Base-by-base conservation (phyloP, 1,284 basidiomycete genomes). In the Ustilago cynodontis region DNA sequence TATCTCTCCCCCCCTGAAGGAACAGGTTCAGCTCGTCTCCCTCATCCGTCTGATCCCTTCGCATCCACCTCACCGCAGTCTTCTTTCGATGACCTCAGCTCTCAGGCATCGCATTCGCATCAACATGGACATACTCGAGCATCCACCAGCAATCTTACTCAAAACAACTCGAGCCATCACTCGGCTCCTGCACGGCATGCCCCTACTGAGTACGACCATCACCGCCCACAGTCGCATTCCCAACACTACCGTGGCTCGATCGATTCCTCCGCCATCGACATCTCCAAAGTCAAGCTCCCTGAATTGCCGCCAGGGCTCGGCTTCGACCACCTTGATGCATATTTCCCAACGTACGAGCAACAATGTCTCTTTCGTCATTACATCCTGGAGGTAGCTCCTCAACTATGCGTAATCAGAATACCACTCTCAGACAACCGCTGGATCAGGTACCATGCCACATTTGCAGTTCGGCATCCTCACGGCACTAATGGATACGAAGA, bases 291-390 rank as follows among this genome's bases (percentile, higher is more conserved):
- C 26, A 76, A 68, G n/a, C 31, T 71, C 2, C 60, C 68, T 1
- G 73, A 71, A 24, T 53, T 76, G 9, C 73, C 73, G 2, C 14
- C 73, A n/a, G 68, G 68, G 0, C 59, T 70, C 7, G 73, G 68
- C 28, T 76, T 76, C 52, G 73, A 71, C n/a, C 51, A 68, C 20
- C 68, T 76, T 18, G 73, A 65, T n/a, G 59, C 73, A 8, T 76
- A 55, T 68, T 71, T 76, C 33, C 68, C 65, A 1, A 76, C 68
- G 3, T 65, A 65, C 47, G 73, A 76, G 59, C 67, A 76, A 29
- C 68, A 71, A 33, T 67, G 61, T 28, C 64, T 76, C 37, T 76
- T 76, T 39, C 68, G 73, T 9, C 73, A 76, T 31, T 76, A 71
- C 22, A 60, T 76, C 22, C 53, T 76, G 37, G 73, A 76, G 35